phyloP scores from a whole-genome alignment of 345 rosid genomes.

The Citrus glauca region DNA sequence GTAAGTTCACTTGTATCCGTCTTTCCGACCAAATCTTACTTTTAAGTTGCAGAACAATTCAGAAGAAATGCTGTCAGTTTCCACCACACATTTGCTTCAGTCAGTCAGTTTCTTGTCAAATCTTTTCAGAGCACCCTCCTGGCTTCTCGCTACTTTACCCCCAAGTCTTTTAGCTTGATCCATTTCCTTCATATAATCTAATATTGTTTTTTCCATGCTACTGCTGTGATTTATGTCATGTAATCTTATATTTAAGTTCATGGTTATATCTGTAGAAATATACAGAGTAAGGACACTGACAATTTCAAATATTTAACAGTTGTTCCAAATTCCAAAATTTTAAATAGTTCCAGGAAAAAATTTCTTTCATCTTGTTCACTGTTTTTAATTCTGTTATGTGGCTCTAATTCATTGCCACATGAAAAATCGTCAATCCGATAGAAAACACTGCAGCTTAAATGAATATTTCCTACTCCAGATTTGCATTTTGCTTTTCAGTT shows the following conservation, averaged over 20 bases:
- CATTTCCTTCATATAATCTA: not conserved
- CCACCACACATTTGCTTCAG: not conserved
- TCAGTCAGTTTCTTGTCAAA: not conserved
- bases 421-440: not conserved
- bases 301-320: not conserved
- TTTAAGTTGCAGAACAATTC: not conserved
- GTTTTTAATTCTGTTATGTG: not conserved
- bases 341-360: not conserved
- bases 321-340: not conserved
- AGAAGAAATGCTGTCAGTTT: not conserved
- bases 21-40: not conserved
- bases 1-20: conserved; percentile 47
- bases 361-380: not conserved
- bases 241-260: not conserved
- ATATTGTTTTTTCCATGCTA: not conserved
- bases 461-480: not conserved
- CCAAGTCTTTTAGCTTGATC: not conserved
- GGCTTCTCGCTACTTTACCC: not conserved
- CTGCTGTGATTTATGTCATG: not conserved
- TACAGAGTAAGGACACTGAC: not conserved
- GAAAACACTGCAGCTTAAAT: not conserved
- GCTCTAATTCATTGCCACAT: not conserved
- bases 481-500: conserved; percentile 41
- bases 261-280: not conserved
- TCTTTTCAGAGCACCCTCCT: not conserved